These are phyloP conservation scores for Rhizophora mangle DNA, from an alignment of 345 rosid genomes.

Conservation along the genomic window DNA sequence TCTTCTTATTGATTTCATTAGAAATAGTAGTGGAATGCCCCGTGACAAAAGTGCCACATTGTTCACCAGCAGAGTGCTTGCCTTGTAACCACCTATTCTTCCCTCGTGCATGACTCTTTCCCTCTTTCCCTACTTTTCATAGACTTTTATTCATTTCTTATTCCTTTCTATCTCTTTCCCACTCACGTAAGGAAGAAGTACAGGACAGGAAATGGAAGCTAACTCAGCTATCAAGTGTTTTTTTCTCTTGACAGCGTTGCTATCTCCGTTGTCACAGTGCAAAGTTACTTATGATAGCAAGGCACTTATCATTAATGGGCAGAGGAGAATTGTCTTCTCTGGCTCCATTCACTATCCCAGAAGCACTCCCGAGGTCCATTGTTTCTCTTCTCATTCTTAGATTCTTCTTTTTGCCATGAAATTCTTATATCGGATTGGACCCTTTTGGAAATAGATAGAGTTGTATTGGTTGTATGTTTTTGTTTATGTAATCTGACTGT, in stretches of 20 bases:
- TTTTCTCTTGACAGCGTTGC: conserved; percentile 23
- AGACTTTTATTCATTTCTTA: conserved; percentile 4
- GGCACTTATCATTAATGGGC: conserved; percentile 54
- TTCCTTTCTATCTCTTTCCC: conserved; percentile 2
- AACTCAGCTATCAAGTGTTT: conserved; percentile 32
- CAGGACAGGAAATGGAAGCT: conserved; percentile 28
- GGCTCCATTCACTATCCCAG: conserved; percentile 75
- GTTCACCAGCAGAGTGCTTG: conserved; percentile 5
- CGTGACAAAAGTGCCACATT: not conserved
- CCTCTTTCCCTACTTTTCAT: conserved; percentile 15
- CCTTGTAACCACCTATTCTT: not conserved
- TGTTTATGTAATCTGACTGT: not conserved
- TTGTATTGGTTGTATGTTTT: no score
- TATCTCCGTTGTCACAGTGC: conserved; percentile 26
- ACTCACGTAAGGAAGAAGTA: not conserved
- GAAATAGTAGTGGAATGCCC: not conserved
- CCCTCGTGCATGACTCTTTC: conserved; percentile 11
- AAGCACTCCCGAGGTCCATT: conserved; percentile 50
- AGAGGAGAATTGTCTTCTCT: conserved; percentile 55
- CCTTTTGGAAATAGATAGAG: no score
- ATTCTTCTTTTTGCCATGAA: not conserved
- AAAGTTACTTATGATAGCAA: conserved; percentile 47
- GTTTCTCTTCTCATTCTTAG: not conserved
- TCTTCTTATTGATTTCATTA: no score
- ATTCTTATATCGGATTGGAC: not conserved